Percentiles rank a stretch among this genome's conserved stretches.
Evolutionary conservation across 306 rosid genomes (phyloP).

Genomic region (barrel medic (Medicago truncatula)): DNA sequence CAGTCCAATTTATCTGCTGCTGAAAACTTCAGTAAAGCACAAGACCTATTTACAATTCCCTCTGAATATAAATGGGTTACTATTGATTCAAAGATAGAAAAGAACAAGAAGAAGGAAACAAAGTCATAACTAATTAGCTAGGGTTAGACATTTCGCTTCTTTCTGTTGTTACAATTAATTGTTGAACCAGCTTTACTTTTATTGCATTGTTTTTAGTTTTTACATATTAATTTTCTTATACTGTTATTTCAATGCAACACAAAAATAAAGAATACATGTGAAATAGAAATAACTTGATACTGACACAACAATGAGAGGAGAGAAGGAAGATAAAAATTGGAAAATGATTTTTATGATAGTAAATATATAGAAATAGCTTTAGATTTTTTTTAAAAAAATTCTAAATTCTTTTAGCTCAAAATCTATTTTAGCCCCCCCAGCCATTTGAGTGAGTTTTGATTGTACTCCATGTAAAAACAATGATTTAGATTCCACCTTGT

Average conservation of each 20-base stretch:
- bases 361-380: too few species aligned
- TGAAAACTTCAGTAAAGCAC: conserved; percentile 54
- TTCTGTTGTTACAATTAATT: background rate
- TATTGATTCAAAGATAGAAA: conserved; percentile 55
- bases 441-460: too few species aligned
- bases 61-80: conserved; percentile 61
- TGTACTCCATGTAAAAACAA: too few species aligned
- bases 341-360: too few species aligned
- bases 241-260: background rate
- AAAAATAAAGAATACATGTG: too few species aligned
- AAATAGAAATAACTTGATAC: too few species aligned
- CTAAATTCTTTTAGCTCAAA: too few species aligned
- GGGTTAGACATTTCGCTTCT: background rate
- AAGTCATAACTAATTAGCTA: conserved; percentile 41
- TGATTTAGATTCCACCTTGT: too few species aligned
- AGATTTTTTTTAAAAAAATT: too few species aligned
- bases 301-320: too few species aligned
- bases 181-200: background rate
- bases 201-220: background rate
- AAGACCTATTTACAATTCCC: conserved; percentile 73
- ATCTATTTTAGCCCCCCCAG: too few species aligned
- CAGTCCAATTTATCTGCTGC: conserved; percentile 56
- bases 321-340: too few species aligned
- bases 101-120: conserved; percentile 60
- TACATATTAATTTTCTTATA: background rate